Conservation (phyloP, 2,329 filamentous ascomycete genomes). For the Arthrocladium fulminans region DNA sequence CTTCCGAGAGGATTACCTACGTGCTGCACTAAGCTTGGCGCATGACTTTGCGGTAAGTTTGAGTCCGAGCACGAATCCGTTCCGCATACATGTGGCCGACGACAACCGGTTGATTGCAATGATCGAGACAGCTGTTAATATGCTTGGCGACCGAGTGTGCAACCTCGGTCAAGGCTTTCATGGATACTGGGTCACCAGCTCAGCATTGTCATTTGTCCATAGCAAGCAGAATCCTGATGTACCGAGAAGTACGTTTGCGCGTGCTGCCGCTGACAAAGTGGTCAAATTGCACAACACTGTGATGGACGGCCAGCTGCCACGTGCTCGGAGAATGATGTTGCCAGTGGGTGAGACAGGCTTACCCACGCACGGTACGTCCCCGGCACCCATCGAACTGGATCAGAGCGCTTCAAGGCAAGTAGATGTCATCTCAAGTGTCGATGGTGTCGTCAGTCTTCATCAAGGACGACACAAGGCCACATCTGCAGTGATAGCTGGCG, state of each 20-base stretch:
- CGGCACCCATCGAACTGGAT: background rate
- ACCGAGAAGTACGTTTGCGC: slow-evolving; percentile 15
- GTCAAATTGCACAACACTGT: slow-evolving; percentile 3
- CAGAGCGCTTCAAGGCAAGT: background rate
- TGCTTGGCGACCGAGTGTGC: slow-evolving; percentile 29
- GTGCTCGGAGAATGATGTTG: slow-evolving; percentile 6
- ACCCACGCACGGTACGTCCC: background rate
- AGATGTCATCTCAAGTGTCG: background rate
- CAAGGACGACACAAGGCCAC: background rate
- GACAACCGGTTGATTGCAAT: slow-evolving; percentile 6
- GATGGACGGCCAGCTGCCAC: slow-evolving; percentile 4
- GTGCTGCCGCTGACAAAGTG: slow-evolving; percentile 23
- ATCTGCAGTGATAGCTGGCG: background rate
- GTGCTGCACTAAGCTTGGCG: slow-evolving; percentile 13
- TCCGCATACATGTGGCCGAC: background rate
- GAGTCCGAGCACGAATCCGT: background rate
- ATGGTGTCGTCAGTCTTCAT: background rate
- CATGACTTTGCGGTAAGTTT: slow-evolving; percentile 9
- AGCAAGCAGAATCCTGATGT: slow-evolving; percentile 22
- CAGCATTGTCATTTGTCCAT: slow-evolving; percentile 27
- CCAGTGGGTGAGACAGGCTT: background rate
- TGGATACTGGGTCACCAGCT: slow-evolving; percentile 29
- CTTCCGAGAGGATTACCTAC: slow-evolving; percentile 14
- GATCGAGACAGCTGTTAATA: slow-evolving; percentile 24
- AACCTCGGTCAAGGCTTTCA: slow-evolving; percentile 29